Evolutionary conservation across 176 grass and related monocot genomes (phyloP).

Genomic region (Lolium rigidum): DNA sequence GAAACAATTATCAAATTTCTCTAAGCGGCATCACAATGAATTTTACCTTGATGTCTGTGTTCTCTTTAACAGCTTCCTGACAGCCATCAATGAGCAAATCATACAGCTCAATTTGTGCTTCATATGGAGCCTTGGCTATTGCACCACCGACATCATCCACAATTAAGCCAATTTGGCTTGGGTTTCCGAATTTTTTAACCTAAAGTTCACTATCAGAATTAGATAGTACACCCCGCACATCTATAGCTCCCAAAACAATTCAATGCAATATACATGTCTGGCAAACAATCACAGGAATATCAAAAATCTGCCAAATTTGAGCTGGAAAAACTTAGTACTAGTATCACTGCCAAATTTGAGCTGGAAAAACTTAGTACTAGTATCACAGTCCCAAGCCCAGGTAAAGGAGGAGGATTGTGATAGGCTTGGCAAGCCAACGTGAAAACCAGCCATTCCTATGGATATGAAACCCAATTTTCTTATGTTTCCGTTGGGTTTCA

Average conservation of each 20-base stretch:
- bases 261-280: slow-evolving; percentile 17
- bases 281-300: slow-evolving; percentile 3
- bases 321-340: not conserved
- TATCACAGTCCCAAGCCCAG: too few relatives aligned
- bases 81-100: slow-evolving; percentile 90
- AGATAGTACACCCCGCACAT: slow-evolving; percentile 16
- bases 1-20: not conserved
- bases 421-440: too few relatives aligned
- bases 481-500: too few relatives aligned
- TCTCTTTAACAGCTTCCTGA: slow-evolving; percentile 88
- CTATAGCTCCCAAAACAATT: slow-evolving; percentile 28
- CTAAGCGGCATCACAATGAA: not conserved
- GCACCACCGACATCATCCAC: slow-evolving; percentile 84
- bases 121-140: slow-evolving; percentile 67
- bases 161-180: slow-evolving; percentile 83
- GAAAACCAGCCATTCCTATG: too few relatives aligned
- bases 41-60: slow-evolving; percentile 83
- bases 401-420: too few relatives aligned
- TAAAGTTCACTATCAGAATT: slow-evolving; percentile 43
- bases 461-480: too few relatives aligned
- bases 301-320: not conserved
- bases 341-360: not conserved
- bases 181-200: slow-evolving; percentile 96
- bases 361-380: not conserved
- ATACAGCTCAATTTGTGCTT: slow-evolving; percentile 89